Evolutionary conservation across 2,329 filamentous ascomycete species (phyloP).

Genomic region (Ophiocordyceps camponoti-leonardi): DNA sequence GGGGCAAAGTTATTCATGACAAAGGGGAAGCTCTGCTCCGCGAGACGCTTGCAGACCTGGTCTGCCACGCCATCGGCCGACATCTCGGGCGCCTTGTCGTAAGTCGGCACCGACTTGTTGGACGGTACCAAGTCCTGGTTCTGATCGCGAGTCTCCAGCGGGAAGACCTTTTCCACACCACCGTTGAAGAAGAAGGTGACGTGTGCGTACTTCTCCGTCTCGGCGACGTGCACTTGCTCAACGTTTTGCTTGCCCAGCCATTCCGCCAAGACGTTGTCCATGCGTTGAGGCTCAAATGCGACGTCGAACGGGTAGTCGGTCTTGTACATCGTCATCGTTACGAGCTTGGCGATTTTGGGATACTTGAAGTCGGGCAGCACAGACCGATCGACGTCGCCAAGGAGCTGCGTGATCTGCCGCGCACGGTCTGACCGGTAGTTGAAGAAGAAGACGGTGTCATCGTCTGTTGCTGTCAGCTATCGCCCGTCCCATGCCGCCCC

Average conservation of each 20-base stretch:
- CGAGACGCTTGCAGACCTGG: constrained; percentile 76
- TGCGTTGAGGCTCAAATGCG: constrained; percentile 85
- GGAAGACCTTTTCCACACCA: constrained; percentile 91
- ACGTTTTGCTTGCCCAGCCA: constrained; percentile 81
- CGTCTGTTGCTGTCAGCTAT: constrained; percentile 33
- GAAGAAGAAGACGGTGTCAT: constrained; percentile 98
- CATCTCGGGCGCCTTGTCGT: constrained; percentile 93
- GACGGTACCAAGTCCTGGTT: constrained; percentile 62
- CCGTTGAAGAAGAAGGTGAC: constrained; percentile 99
- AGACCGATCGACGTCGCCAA: constrained; percentile 84
- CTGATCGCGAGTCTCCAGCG: constrained; percentile 80
- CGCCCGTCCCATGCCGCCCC: neutral
- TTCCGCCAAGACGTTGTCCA: constrained; percentile 97
- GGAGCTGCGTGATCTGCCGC: constrained; percentile 84
- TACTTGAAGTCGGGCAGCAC: constrained; percentile 83
- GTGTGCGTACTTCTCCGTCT: constrained; percentile 99
- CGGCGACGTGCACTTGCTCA: constrained; percentile 89
- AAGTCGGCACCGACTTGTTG: constrained; percentile 79
- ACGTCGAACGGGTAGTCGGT: constrained; percentile 80
- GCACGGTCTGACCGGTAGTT: constrained; percentile 99
- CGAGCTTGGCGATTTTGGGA: constrained; percentile 68
- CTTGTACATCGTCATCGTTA: constrained; percentile 99
- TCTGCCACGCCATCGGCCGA: constrained; percentile 78
- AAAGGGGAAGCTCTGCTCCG: constrained; percentile 77
- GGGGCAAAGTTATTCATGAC: constrained; percentile 99